Evolutionary conservation across 495 filamentous ascomycete genomes (phyloP).

Genomic region (Xylaria castorea): DNA sequence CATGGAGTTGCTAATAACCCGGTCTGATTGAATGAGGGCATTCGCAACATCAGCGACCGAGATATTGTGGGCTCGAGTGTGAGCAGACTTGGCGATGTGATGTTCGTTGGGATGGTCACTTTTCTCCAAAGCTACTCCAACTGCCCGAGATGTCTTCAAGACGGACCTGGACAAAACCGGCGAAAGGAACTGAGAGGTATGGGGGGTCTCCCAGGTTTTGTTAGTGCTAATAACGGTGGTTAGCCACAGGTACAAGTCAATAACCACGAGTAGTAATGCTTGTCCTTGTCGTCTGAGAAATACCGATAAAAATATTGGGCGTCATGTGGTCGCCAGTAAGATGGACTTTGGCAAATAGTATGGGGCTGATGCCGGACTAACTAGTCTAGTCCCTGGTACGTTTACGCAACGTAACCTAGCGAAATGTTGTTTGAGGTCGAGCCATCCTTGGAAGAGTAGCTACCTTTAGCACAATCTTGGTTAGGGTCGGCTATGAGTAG

Average conservation of each 20-base stretch:
- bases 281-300: conserved; percentile 1
- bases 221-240: conserved; percentile 5
- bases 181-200: conserved; percentile 29
- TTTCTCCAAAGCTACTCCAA: conserved; percentile 24
- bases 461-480: conserved; percentile 5
- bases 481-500: conserved; percentile 3
- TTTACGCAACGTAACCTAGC: neutral
- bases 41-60: conserved; percentile 35
- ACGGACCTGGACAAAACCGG: conserved; percentile 39
- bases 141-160: neutral
- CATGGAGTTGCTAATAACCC: conserved; percentile 42
- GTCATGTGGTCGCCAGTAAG: conserved; percentile 10
- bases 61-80: conserved; percentile 14
- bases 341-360: neutral
- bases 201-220: conserved; percentile 14
- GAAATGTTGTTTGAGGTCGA: neutral
- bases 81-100: conserved; percentile 14
- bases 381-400: neutral
- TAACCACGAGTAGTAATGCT: neutral
- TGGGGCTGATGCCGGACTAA: neutral
- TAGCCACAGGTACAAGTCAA: neutral
- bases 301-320: neutral
- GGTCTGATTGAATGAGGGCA: conserved; percentile 40
- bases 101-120: neutral
- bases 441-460: neutral